Base-by-base conservation (phyloP, 208 protist genomes). In the Tetramitus jugosus region DNA sequence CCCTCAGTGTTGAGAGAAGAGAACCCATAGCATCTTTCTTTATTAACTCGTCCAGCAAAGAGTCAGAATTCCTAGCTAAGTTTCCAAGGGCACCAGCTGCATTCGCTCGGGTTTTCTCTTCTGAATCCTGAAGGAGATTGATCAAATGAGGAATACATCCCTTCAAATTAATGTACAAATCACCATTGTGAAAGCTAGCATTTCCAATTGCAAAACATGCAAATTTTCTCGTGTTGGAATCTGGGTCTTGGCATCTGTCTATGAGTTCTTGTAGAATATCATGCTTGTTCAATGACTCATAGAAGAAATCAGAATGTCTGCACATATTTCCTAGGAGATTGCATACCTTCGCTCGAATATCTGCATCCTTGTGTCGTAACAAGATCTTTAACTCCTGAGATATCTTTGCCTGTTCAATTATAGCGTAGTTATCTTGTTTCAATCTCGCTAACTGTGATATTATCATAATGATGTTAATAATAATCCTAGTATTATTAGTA, bases 161-260 rank as follows among this genome's bases (percentile, higher is more conserved):
- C 53, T 76, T 78, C 42, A 97, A 82, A 6, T 84, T 62, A 33
- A 82, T 78, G 78, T 97, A 97, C 23, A 97, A 84, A 71, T 85
- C 76, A 78, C 87, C 86, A 56, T 86, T 94, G 80, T 97, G 93
- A 80, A 96, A 96, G 8, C 91, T 91, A 49, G 94, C 92, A 84
- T 98, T 98, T 53, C 95, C 94, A 37, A 94, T 84, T 6, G 95
- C 95, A 86, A 98, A 97, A 45, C 91, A 93, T 8, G 95, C 94
- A 80, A 96, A 93, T 80, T 96, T 96, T 80, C 94, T 85, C 13
- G 94, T 95, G 56, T 81, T 83, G 52, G 82, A 52, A 79, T 97
- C 91, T 45, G 84, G 77, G 82, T 94, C 90, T 39, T 68, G 81
- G 81, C 93, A 96, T 76, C 90, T 87, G 43, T 86, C 76, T 61